Percentiles rank a stretch among this genome's conserved stretches.
phyloP scores from a whole-genome alignment of 306 rosid species.

The Quercus ilex region DNA sequence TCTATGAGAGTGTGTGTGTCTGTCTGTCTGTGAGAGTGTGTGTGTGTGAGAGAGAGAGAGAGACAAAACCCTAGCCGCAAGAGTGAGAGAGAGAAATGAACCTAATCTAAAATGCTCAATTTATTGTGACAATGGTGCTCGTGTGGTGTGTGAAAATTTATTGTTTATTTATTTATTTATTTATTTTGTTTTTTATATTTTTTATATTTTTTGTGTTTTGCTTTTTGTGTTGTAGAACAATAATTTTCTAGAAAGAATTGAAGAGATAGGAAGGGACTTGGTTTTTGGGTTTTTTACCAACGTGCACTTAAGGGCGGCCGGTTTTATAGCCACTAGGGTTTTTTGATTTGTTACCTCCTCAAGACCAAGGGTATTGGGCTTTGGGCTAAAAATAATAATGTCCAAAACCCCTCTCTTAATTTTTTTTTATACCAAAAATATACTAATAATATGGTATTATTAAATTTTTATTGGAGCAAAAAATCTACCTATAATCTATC shows the following conservation, averaged over 20 bases:
- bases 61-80: constrained; percentile 79
- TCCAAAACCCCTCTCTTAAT: no score
- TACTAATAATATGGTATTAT: no score
- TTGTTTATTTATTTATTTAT: background rate
- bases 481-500: no score
- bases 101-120: constrained; percentile 41
- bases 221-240: background rate
- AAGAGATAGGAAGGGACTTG: background rate
- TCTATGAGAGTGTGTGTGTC: background rate
- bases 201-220: background rate
- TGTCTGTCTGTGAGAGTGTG: constrained; percentile 7
- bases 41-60: constrained; percentile 4
- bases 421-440: no score
- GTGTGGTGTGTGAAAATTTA: background rate
- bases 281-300: background rate
- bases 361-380: no score
- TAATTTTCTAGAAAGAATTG: no score
- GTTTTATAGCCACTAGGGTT: no score
- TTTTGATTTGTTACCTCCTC: no score
- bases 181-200: background rate
- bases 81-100: constrained; percentile 21
- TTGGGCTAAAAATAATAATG: no score
- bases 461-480: no score
- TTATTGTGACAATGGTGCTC: constrained; percentile 24
- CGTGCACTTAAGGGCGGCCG: no score